phyloP scores from a whole-genome alignment of 495 filamentous ascomycete genomes.

The Podospora pseudopauciseta region DNA sequence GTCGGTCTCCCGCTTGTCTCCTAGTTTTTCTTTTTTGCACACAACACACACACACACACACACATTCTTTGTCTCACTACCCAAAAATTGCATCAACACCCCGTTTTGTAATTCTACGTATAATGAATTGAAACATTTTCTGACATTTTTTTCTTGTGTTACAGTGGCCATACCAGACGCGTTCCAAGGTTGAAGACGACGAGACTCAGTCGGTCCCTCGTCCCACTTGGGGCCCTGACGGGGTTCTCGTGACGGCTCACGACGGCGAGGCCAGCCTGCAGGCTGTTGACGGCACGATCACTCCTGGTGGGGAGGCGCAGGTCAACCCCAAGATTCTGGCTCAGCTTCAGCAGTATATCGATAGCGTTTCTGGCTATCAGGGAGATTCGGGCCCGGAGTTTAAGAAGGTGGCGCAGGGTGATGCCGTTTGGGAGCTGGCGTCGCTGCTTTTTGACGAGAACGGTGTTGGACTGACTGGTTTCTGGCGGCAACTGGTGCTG shows the following conservation, averaged over 20 bases:
- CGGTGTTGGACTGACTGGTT: slow-evolving; percentile 50
- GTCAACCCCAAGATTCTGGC: slow-evolving; percentile 17
- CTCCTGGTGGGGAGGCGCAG: slow-evolving; percentile 11
- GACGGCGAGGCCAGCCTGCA: slow-evolving; percentile 26
- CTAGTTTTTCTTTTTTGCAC: slow-evolving; percentile 54
- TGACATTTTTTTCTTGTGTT: slow-evolving; percentile 42
- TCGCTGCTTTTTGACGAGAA: slow-evolving; percentile 80
- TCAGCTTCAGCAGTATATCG: slow-evolving; percentile 33
- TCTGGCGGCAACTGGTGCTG: slow-evolving; percentile 63
- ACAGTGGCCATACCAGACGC: slow-evolving; percentile 86
- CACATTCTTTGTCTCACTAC: neutral
- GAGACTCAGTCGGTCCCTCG: slow-evolving; percentile 59
- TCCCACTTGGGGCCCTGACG: slow-evolving; percentile 74
- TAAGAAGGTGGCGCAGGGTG: slow-evolving; percentile 48
- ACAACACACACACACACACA: slow-evolving; percentile 4
- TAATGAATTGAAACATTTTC: slow-evolving; percentile 38
- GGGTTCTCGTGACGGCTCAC: slow-evolving; percentile 62
- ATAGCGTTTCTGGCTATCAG: slow-evolving; percentile 21
- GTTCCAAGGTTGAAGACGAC: slow-evolving; percentile 59
- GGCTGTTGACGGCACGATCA: slow-evolving; percentile 19
- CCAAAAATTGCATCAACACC: neutral
- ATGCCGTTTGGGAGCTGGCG: slow-evolving; percentile 70
- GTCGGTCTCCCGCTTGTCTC: slow-evolving; percentile 59
- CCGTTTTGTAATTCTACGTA: slow-evolving; percentile 20
- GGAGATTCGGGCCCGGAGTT: slow-evolving; percentile 18